Evolutionary conservation across 768 basidiomycete species (phyloP).

Genomic region (Auricularia cornea): DNA sequence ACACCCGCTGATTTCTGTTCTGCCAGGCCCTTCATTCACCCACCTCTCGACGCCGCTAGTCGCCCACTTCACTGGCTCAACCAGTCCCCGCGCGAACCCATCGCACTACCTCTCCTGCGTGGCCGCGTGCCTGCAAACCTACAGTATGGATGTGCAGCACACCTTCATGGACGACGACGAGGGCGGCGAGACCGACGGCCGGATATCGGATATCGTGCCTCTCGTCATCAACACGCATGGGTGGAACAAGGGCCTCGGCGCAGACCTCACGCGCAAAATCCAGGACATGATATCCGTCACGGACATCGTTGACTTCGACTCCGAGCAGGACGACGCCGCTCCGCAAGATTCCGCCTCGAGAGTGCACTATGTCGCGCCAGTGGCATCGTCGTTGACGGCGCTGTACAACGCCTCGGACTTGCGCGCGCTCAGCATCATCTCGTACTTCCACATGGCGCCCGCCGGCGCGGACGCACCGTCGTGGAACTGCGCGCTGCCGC

Average conservation of each 20-base stretch:
- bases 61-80: slow-evolving; percentile 76
- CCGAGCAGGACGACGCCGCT: not conserved
- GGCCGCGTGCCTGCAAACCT: slow-evolving; percentile 55
- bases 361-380: slow-evolving; percentile 28
- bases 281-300: slow-evolving; percentile 57
- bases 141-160: slow-evolving; percentile 59
- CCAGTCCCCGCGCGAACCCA: slow-evolving; percentile 70
- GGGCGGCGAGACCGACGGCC: slow-evolving; percentile 21
- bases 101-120: slow-evolving; percentile 66
- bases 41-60: slow-evolving; percentile 63
- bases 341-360: too few relatives aligned
- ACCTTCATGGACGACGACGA: slow-evolving; percentile 24
- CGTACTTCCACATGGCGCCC: slow-evolving; percentile 61
- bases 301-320: slow-evolving; percentile 38
- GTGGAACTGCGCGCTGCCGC: slow-evolving; percentile 65
- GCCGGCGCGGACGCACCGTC: slow-evolving; percentile 20
- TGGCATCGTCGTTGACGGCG: slow-evolving; percentile 39
- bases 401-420: slow-evolving; percentile 58
- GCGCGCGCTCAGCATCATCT: slow-evolving; percentile 59
- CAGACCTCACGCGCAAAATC: slow-evolving; percentile 63
- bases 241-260: slow-evolving; percentile 91
- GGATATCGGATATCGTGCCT: slow-evolving; percentile 56
- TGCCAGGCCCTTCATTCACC: slow-evolving; percentile 79
- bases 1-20: not conserved
- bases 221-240: slow-evolving; percentile 95